Evolutionary conservation across 805 yeast species (phyloP).

Genomic region (Teunomyces tritomae): DNA sequence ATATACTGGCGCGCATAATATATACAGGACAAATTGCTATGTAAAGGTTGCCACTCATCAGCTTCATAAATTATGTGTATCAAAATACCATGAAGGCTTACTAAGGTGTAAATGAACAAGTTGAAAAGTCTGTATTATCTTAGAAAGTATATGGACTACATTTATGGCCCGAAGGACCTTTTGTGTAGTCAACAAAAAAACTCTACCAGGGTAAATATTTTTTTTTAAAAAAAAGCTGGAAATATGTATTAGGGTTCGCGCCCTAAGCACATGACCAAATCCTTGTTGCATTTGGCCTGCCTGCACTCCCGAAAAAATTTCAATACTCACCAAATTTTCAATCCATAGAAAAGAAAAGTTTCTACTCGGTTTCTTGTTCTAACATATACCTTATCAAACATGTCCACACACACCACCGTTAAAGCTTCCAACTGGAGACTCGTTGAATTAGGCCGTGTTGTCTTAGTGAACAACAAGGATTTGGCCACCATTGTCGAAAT

Average conservation of each 20-base stretch:
- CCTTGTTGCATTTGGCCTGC: background rate
- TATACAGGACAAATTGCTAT: background rate
- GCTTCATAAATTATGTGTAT: no score
- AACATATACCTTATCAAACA: conserved; percentile 4
- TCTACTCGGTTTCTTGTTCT: conserved; percentile 2
- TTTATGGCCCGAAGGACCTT: no score
- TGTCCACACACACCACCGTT: conserved; percentile 53
- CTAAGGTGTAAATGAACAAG: no score
- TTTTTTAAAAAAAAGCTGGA: no score
- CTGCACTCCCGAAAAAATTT: conserved; percentile 5
- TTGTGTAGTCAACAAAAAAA: no score
- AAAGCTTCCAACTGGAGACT: conserved; percentile 98
- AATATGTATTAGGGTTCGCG: background rate
- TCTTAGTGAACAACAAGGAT: conserved; percentile 80
- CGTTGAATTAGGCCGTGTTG: conserved; percentile 99
- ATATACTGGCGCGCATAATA: background rate
- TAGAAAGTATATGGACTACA: no score
- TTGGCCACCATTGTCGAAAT: conserved; percentile 97
- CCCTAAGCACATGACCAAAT: background rate
- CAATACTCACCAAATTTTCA: conserved; percentile 4
- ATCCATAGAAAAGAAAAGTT: conserved; percentile 1
- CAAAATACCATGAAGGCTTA: no score
- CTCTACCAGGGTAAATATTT: no score
- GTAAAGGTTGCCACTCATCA: background rate
- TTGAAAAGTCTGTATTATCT: no score